These are phyloP conservation scores for Tricholoma furcatifolium DNA, from an alignment of 768 basidiomycete genomes.

Conservation along the genomic window DNA sequence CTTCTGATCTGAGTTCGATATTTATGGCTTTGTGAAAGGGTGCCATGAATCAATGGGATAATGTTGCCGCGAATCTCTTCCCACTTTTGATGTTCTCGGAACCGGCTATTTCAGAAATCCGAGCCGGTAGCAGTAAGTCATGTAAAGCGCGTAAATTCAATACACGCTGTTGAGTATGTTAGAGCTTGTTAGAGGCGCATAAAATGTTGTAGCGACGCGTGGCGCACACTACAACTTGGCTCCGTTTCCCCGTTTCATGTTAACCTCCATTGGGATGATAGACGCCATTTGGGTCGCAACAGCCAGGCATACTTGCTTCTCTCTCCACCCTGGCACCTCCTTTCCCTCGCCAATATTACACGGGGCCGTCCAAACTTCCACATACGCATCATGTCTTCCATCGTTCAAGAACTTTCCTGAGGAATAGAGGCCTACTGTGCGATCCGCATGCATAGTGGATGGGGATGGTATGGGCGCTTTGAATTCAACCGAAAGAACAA, in stretches of 20 bases:
- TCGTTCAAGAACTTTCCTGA: constrained; percentile 50
- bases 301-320: constrained; percentile 60
- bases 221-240: constrained; percentile 18
- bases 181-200: too few relatives aligned
- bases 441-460: constrained; percentile 36
- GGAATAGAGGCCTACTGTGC: constrained; percentile 59
- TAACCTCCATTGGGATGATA: constrained; percentile 41
- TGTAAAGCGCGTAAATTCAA: too few relatives aligned
- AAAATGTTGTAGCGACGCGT: too few relatives aligned
- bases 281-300: constrained; percentile 63
- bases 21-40: constrained; percentile 36
- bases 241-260: constrained; percentile 27
- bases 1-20: constrained; percentile 14
- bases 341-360: constrained; percentile 47
- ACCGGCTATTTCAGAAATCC: too few relatives aligned
- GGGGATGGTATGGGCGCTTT: constrained; percentile 54
- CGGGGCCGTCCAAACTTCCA: constrained; percentile 70
- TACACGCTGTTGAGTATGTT: too few relatives aligned
- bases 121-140: too few relatives aligned
- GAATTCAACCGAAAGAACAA: constrained; percentile 61
- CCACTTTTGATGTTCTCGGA: too few relatives aligned
- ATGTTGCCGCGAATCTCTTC: too few relatives aligned
- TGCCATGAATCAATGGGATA: constrained; percentile 28
- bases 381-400: constrained; percentile 55
- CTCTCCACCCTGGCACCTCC: constrained; percentile 50